These are phyloP conservation scores for Coemansia sp. DNA, from an alignment of 192 early-diverging fungal species.

Conservation along the genomic window DNA sequence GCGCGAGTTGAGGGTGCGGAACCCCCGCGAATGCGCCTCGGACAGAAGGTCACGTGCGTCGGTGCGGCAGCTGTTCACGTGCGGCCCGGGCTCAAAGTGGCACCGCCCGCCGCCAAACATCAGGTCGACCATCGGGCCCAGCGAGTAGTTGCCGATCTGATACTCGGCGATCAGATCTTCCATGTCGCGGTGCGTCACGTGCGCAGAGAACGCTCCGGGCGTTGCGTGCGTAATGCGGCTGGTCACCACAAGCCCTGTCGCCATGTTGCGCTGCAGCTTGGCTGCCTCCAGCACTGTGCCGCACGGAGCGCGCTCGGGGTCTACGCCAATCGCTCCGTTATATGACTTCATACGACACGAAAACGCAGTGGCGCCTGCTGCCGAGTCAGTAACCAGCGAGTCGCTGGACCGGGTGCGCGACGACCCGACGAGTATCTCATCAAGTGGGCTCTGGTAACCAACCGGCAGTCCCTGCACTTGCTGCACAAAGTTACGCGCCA, in stretches of 20 bases:
- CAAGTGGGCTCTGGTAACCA: slow-evolving; percentile 61
- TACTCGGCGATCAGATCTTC: slow-evolving; percentile 87
- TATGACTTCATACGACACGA: slow-evolving; percentile 87
- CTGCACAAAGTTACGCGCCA: slow-evolving; percentile 81
- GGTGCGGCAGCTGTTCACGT: slow-evolving; percentile 66
- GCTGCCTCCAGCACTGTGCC: slow-evolving; percentile 95
- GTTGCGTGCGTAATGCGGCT: slow-evolving; percentile 95
- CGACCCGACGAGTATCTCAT: slow-evolving; percentile 77
- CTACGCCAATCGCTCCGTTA: slow-evolving; percentile 91
- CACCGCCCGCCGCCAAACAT: slow-evolving; percentile 92
- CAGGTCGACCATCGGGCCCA: slow-evolving; percentile 80
- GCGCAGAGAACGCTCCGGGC: slow-evolving; percentile 77
- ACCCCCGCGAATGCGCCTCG: slow-evolving; percentile 63
- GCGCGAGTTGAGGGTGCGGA: slow-evolving; percentile 59
- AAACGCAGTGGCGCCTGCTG: slow-evolving; percentile 97
- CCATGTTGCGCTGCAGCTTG: slow-evolving; percentile 68
- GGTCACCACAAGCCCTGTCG: slow-evolving; percentile 90
- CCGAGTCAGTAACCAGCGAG: slow-evolving; percentile 91
- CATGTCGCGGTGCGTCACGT: slow-evolving; percentile 75
- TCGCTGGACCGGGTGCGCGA: slow-evolving; percentile 81
- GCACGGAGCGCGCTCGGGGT: slow-evolving; percentile 68
- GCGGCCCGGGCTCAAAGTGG: slow-evolving; percentile 77
- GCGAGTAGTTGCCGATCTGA: slow-evolving; percentile 85
- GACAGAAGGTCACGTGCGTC: slow-evolving; percentile 71
- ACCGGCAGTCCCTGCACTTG: slow-evolving; percentile 58